Evolutionary conservation across 2,329 filamentous ascomycete genomes (phyloP).

Genomic region (Phymatotrichopsis omnivora): DNA sequence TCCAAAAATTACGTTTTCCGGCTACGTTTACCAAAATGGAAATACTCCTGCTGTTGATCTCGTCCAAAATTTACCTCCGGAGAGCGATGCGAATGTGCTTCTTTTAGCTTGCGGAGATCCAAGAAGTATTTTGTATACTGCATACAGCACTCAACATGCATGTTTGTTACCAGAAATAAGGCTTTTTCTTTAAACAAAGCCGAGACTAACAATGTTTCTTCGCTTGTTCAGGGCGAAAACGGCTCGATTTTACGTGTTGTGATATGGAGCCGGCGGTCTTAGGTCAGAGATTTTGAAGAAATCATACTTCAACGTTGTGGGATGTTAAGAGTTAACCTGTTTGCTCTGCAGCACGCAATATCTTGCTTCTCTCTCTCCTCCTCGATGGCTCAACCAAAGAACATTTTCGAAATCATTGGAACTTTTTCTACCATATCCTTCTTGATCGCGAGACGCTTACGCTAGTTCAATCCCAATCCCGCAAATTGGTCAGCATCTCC

Average conservation of each 20-base stretch:
- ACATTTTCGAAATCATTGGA: constrained; percentile 40
- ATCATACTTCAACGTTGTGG: background rate
- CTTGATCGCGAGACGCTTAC: constrained; percentile 37
- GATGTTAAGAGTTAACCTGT: background rate
- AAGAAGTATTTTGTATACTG: constrained; percentile 47
- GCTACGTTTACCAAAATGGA: constrained; percentile 38
- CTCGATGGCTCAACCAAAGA: constrained; percentile 36
- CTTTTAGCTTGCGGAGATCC: constrained; percentile 49
- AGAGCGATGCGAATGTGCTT: constrained; percentile 44
- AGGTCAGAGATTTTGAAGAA: no score
- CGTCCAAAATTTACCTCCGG: constrained; percentile 41
- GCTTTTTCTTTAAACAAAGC: no score
- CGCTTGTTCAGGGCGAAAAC: no score
- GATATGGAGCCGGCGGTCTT: constrained; percentile 44
- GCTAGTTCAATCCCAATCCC: constrained; percentile 38
- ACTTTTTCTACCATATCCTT: constrained; percentile 47
- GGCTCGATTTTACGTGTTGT: constrained; percentile 49
- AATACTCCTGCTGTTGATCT: constrained; percentile 47
- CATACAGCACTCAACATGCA: no score
- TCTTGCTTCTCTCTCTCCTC: constrained; percentile 44
- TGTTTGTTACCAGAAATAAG: no score
- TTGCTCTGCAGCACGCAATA: constrained; percentile 43
- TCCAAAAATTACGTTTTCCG: no score
- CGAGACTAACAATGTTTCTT: no score
- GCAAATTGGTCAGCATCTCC: constrained; percentile 38